Evolutionary conservation across 257 asterid genomes (phyloP).

Genomic region (Haberlea rhodopensis): DNA sequence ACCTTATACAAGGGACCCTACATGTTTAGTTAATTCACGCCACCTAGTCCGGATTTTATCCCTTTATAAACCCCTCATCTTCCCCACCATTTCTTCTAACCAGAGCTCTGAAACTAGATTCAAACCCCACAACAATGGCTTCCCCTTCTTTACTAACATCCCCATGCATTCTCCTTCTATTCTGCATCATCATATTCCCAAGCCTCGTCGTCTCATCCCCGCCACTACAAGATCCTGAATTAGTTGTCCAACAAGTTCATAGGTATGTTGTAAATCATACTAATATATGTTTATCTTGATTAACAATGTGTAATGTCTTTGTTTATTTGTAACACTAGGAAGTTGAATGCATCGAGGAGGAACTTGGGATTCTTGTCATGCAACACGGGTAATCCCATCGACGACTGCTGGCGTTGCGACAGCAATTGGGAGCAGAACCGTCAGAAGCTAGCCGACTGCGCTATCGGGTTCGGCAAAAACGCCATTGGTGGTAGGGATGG

Average conservation of each 20-base stretch:
- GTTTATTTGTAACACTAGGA: constrained; percentile 25
- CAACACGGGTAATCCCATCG: constrained; percentile 53
- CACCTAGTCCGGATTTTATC: too few relatives aligned
- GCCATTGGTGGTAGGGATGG: constrained; percentile 68
- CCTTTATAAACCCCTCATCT: too few relatives aligned
- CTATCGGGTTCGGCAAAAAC: constrained; percentile 59
- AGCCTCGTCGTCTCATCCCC: constrained; percentile 41
- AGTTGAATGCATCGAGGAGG: constrained; percentile 46
- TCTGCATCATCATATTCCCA: constrained; percentile 22
- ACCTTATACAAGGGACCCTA: too few relatives aligned
- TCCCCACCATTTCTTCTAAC: too few relatives aligned
- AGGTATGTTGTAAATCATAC: constrained; percentile 38
- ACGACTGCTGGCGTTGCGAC: constrained; percentile 64
- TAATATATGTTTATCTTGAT: neutral
- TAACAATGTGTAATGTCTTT: neutral
- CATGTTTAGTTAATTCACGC: too few relatives aligned
- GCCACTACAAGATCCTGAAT: constrained; percentile 41
- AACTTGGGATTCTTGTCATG: constrained; percentile 25
- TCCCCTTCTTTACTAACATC: constrained; percentile 17
- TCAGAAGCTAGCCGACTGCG: constrained; percentile 54
- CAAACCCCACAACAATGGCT: constrained; percentile 40
- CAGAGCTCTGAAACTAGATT: too few relatives aligned
- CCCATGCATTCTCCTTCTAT: constrained; percentile 23
- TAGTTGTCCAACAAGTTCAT: constrained; percentile 48
- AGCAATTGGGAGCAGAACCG: constrained; percentile 52